Base-by-base conservation (phyloP, 768 basidiomycete genomes). In the Tylopilus felleus region DNA sequence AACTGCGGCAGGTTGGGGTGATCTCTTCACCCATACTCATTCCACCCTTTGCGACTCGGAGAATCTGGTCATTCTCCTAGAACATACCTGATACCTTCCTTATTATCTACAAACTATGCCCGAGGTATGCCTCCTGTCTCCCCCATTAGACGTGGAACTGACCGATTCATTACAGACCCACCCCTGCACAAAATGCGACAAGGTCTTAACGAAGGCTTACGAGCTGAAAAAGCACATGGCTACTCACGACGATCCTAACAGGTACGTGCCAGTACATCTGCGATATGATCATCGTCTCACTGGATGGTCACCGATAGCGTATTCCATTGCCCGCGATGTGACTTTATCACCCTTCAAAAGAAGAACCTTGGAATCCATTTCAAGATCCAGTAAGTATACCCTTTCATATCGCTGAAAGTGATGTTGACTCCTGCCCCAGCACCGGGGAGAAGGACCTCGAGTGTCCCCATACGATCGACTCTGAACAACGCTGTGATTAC, bases 141-240 rank as follows among this genome's bases (percentile, higher is more conserved):
- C 21, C 22, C 21, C 9, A 8, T 40, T 23, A 4, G 3, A 14
- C 10, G 25, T 19, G 3, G 1, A 3, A n/a, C 52, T 51, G 27
- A 60, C 21, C 2, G 2, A 10, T 29, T 16, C n/a, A 1, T 10
- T 23, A 10, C n/a, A 68, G 67, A 38, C 27, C 19, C 51, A 38
- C 42, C 0, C 52, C 2, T 70, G 69, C 38, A 47, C 59, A 16
- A 2, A 44, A 23, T 70, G 68, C 19, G 38, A 19, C 22, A 21
- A 22, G 42, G 40, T 35, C 40, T 69, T 68, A 17, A 16, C 22
- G 10, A 69, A 29, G 31, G 43, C 52, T 6, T 53, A 40, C 8
- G 58, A 69, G 19, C 52, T 69, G 27, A 65, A 35, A 28, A 63
- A 66, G 42, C 69, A 70, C 36, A 62, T 23, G 43, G 47, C 29